Evolutionary conservation across 352 stramenopile species (phyloP).

Genomic region (Phytophthora vignae): DNA sequence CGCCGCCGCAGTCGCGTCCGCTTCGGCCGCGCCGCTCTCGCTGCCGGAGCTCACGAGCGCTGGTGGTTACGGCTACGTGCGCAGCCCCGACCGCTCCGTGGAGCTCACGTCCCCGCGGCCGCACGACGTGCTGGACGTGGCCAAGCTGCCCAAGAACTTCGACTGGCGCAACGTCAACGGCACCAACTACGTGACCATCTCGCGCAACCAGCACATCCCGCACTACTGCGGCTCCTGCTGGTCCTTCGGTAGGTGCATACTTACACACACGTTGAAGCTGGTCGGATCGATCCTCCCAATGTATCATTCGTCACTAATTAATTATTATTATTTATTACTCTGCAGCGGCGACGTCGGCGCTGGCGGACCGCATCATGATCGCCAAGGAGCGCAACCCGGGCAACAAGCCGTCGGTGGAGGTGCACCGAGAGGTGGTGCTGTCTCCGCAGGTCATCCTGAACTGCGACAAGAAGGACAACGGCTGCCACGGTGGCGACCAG

Average conservation of each 20-base stretch:
- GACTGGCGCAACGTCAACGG: conserved; percentile 92
- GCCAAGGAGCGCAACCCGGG: conserved; percentile 65
- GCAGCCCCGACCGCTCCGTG: conserved; percentile 73
- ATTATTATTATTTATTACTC: conserved; percentile 14
- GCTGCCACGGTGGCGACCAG: conserved; percentile 94
- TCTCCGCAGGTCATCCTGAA: conserved; percentile 90
- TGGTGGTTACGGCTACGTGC: conserved; percentile 72
- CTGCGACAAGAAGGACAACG: conserved; percentile 85
- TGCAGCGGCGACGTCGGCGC: conserved; percentile 79
- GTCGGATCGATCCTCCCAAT: background rate
- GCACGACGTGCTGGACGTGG: conserved; percentile 70
- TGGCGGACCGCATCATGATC: conserved; percentile 90
- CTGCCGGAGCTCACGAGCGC: conserved; percentile 7
- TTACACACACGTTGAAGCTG: conserved; percentile 20
- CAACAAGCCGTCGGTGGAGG: conserved; percentile 65
- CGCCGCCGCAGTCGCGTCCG: conserved; percentile 7
- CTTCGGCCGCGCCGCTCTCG: conserved; percentile 4
- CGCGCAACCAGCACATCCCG: conserved; percentile 88
- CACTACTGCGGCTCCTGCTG: conserved; percentile 92
- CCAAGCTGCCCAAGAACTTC: conserved; percentile 92
- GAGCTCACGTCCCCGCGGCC: conserved; percentile 67
- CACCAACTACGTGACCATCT: conserved; percentile 86
- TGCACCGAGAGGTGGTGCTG: conserved; percentile 82
- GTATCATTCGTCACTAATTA: conserved; percentile 1
- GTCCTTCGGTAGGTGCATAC: conserved; percentile 66